A percentile compares a stretch with the other conserved stretches of the same genome.
phyloP scores from a whole-genome alignment of 2,329 filamentous ascomycete genomes.

The Leptodontidium sp. region DNA sequence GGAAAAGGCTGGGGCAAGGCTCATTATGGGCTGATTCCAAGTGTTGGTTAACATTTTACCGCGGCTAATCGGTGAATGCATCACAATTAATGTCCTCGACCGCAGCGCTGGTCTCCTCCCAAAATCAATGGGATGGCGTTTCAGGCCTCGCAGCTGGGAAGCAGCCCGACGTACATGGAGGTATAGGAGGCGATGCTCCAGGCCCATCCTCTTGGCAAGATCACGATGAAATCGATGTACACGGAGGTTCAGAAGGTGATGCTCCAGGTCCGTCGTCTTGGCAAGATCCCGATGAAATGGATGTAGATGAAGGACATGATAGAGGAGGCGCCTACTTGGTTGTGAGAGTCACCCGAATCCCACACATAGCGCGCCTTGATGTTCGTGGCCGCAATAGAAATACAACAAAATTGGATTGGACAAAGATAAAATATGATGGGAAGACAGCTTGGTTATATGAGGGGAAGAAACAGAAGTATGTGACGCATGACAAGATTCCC shows the following conservation, averaged over 20 bases:
- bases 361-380: neutral
- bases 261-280: too few relatives aligned
- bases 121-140: neutral
- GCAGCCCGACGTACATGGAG: neutral
- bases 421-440: neutral
- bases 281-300: neutral
- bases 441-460: neutral
- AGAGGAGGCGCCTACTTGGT: neutral
- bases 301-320: neutral
- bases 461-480: neutral
- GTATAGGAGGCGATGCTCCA: neutral
- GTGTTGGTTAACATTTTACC: too few relatives aligned
- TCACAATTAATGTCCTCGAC: neutral
- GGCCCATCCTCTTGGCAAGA: too few relatives aligned
- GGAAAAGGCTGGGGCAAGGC: too few relatives aligned
- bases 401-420: neutral
- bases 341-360: neutral
- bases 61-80: too few relatives aligned
- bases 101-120: neutral
- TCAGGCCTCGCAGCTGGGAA: neutral
- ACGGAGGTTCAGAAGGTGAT: too few relatives aligned
- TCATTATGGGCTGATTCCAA: too few relatives aligned
- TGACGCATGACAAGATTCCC: neutral
- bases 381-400: neutral
- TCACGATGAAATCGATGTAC: too few relatives aligned